A percentile compares a stretch with the other conserved stretches of the same genome.
Evolutionary conservation across 495 filamentous ascomycete species (phyloP).

Genomic region (Penicillium simplicissimum): DNA sequence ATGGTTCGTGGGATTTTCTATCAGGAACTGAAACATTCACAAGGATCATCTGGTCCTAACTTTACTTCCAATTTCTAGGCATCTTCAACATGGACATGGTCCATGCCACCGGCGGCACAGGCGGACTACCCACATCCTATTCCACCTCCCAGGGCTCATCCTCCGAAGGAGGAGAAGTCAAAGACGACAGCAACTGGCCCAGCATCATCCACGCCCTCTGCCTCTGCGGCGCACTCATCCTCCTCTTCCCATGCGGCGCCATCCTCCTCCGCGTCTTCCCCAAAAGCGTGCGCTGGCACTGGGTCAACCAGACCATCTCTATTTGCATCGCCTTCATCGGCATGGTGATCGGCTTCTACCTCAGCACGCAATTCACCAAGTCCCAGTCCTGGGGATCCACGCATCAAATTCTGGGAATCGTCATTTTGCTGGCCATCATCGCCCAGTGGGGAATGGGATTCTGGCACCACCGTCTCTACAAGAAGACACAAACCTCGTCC

Average conservation of each 20-base stretch:
- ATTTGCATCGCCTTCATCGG: slow-evolving; percentile 47
- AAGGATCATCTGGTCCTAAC: neutral
- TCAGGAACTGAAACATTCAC: neutral
- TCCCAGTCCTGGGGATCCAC: slow-evolving; percentile 51
- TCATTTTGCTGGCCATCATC: slow-evolving; percentile 50
- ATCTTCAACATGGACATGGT: slow-evolving; percentile 55
- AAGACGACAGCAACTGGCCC: slow-evolving; percentile 32
- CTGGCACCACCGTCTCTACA: slow-evolving; percentile 51
- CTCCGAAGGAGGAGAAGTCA: slow-evolving; percentile 11
- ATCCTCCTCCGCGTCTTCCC: slow-evolving; percentile 48
- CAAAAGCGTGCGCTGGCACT: slow-evolving; percentile 51
- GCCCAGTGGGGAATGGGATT: slow-evolving; percentile 50
- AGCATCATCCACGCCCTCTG: slow-evolving; percentile 52
- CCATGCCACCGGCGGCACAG: slow-evolving; percentile 44
- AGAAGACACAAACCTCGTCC: slow-evolving; percentile 41
- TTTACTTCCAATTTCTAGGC: slow-evolving; percentile 29
- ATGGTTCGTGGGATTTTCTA: slow-evolving; percentile 21
- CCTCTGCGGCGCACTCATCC: slow-evolving; percentile 53
- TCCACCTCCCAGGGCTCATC: slow-evolving; percentile 24
- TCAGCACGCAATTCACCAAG: slow-evolving; percentile 53
- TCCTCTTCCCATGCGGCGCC: slow-evolving; percentile 56
- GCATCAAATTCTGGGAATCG: slow-evolving; percentile 61
- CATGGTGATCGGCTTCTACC: slow-evolving; percentile 49
- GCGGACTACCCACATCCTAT: slow-evolving; percentile 27
- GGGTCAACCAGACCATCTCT: slow-evolving; percentile 45